A percentile compares a stretch with the other conserved stretches of the same genome.
Conservation (phyloP, 768 basidiomycete genomes). For the Lactifluus pinguis region DNA sequence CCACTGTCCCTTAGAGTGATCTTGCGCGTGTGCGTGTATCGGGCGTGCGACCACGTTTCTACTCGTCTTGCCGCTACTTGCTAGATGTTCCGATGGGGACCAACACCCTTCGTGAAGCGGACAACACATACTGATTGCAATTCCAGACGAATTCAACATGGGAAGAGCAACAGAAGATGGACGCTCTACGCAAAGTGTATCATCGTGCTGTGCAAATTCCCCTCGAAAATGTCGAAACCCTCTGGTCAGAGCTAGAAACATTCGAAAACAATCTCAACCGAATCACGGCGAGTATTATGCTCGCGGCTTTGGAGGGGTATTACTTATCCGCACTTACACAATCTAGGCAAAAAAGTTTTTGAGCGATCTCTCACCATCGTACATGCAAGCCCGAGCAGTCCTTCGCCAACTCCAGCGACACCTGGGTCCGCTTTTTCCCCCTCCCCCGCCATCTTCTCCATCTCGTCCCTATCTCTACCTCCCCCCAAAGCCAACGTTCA, state of each 20-base stretch:
- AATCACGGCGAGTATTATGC: conserved; percentile 48
- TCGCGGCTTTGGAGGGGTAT: background rate
- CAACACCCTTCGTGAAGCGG: conserved; percentile 4
- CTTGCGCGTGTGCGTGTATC: conserved; percentile 14
- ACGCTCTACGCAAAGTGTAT: conserved; percentile 82
- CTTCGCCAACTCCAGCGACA: conserved; percentile 75
- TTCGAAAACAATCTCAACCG: conserved; percentile 87
- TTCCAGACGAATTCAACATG: conserved; percentile 67
- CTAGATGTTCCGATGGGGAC: background rate
- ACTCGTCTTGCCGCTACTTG: conserved; percentile 8
- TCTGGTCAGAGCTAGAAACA: conserved; percentile 91
- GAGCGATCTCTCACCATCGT: conserved; percentile 80
- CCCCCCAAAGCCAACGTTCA: conserved; percentile 66
- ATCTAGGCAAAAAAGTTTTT: conserved; percentile 89
- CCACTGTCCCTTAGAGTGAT: conserved; percentile 15
- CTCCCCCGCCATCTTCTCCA: conserved; percentile 35
- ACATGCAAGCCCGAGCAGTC: conserved; percentile 91
- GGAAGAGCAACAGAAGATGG: conserved; percentile 96
- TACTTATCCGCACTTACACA: background rate
- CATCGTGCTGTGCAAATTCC: conserved; percentile 93
- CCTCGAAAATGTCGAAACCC: conserved; percentile 80
- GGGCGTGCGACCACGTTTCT: conserved; percentile 10
- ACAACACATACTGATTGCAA: conserved; percentile 11
- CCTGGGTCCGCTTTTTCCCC: conserved; percentile 48
- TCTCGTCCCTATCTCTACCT: conserved; percentile 43